Evolutionary conservation across 306 rosid species (phyloP), one percentile per base, ranked within the genome.

Genomic region (Vachellia collinsii): DNA sequence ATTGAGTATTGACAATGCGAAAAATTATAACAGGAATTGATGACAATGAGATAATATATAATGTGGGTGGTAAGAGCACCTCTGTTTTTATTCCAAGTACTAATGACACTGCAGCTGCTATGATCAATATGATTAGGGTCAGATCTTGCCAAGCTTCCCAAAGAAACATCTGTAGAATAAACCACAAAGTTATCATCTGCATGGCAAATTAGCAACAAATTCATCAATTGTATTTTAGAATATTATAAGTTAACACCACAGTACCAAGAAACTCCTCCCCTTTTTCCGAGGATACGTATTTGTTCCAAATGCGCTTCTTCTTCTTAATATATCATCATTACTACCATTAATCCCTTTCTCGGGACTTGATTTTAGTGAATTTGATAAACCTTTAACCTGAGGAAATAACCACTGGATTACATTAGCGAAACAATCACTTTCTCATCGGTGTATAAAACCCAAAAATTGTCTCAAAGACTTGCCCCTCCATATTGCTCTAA

Each of bases 91-190:
- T 90, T 80, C 98, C 98, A 53, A 95, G 94, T 25, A 42, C 88
- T 87, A 95, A 86, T 53, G 98, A 95, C 70, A 90, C 96, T 23
- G 79, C 94, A 29, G 98, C 97, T 83, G 99, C 97, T 83, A 95
- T 41, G 46, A 95, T 93, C 85, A 95, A 86, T 78, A 95, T 91
- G 87, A 95, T 87, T 64, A 95, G 96, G 61, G 99, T 95, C 47
- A 89, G 87, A 87, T 95, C 99, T 89, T 93, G 97, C 97, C 99
- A 95, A 71, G 99, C 89, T 87, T 95, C 99, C 99, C 99, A 95
- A 39, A 93, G 90, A 82, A 95, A 95, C 85, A 88, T 89, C 98
- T 95, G 94, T 79, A 85, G 74, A 73, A 79, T 77, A 81, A 76
- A 73, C 64, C 36, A 74, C 34, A 72, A 39, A 73, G 78, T 74